phyloP scores from a whole-genome alignment of 768 basidiomycete species.

The Imleria badia region DNA sequence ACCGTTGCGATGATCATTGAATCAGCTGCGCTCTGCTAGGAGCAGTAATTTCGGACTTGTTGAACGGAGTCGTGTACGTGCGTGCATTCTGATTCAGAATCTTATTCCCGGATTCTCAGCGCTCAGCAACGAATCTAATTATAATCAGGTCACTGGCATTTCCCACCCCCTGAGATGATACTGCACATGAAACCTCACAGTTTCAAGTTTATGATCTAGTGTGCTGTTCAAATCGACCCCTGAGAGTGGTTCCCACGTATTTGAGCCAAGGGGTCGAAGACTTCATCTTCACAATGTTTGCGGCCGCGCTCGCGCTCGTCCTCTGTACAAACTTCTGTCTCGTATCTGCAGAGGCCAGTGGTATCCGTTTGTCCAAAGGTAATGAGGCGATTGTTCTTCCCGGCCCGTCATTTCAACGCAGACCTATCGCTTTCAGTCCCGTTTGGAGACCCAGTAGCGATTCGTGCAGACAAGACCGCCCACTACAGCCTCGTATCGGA shows the following conservation, averaged over 20 bases:
- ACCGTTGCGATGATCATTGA: slow-evolving; percentile 37
- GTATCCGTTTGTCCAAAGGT: slow-evolving; percentile 6
- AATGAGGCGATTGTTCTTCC: neutral
- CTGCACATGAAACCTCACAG: too few species aligned
- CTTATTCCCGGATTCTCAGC: too few species aligned
- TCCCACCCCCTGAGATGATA: too few species aligned
- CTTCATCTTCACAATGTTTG: neutral
- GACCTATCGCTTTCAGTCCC: slow-evolving; percentile 10
- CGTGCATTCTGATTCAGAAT: too few species aligned
- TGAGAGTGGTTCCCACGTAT: too few species aligned
- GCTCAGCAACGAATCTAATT: too few species aligned
- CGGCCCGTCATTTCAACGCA: neutral
- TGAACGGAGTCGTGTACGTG: too few species aligned
- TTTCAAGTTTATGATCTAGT: too few species aligned
- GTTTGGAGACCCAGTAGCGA: slow-evolving; percentile 12
- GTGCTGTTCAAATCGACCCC: too few species aligned
- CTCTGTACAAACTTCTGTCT: slow-evolving; percentile 1
- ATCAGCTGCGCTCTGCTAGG: slow-evolving; percentile 33
- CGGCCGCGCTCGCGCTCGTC: neutral
- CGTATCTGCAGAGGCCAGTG: neutral
- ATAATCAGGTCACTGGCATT: too few species aligned
- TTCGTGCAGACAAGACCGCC: slow-evolving; percentile 11
- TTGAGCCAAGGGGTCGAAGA: too few species aligned
- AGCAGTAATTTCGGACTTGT: too few species aligned
- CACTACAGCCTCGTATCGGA: slow-evolving; percentile 11